Evolutionary conservation across 208 protist genomes (phyloP).

Genomic region (Perkinsela sp.): DNA sequence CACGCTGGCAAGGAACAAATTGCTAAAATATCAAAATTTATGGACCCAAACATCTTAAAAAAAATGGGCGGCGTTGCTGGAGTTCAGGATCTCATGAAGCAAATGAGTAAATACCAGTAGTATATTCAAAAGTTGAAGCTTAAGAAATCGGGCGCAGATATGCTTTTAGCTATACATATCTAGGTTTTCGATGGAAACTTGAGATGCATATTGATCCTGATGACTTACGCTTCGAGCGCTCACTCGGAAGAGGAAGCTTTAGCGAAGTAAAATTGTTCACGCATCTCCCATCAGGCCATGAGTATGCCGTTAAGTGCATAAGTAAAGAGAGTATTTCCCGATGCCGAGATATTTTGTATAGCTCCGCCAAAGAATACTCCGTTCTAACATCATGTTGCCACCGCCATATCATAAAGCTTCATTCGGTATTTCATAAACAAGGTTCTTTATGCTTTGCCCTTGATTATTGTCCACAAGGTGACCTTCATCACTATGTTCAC

Average conservation of each 20-base stretch:
- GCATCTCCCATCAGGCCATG: neutral
- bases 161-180: no score
- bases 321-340: neutral
- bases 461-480: neutral
- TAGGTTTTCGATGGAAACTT: no score
- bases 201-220: neutral
- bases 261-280: neutral
- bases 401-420: neutral
- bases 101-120: slow-evolving; percentile 11
- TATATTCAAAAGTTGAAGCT: neutral
- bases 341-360: neutral
- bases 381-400: neutral
- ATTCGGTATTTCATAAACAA: neutral
- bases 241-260: neutral
- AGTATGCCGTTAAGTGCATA: neutral
- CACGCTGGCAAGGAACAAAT: slow-evolving; percentile 49
- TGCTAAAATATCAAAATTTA: slow-evolving; percentile 36
- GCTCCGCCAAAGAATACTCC: neutral
- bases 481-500: neutral
- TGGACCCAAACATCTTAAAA: slow-evolving; percentile 50
- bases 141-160: no score
- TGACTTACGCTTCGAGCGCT: neutral
- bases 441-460: neutral
- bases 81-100: slow-evolving; percentile 56
- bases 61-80: slow-evolving; percentile 46